These are phyloP conservation scores for Clarireedia sp. DNA, from an alignment of 2,329 filamentous ascomycete genomes.

Conservation along the genomic window DNA sequence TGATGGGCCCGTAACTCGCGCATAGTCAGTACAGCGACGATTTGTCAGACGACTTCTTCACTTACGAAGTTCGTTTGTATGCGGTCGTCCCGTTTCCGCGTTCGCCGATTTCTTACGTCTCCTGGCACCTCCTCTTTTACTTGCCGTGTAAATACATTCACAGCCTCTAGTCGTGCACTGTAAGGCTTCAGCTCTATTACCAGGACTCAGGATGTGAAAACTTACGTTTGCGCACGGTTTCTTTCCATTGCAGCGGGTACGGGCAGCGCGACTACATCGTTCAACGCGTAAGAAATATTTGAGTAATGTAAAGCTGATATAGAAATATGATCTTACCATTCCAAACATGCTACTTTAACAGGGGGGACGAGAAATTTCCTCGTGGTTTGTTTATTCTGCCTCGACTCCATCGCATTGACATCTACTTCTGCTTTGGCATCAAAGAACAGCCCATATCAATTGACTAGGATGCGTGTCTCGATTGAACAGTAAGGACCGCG, in stretches of 20 bases:
- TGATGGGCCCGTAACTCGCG: slow-evolving; percentile 3
- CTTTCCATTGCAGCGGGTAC: slow-evolving; percentile 41
- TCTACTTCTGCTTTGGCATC: no score
- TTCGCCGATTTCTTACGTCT: slow-evolving; percentile 17
- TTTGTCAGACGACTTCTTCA: not conserved
- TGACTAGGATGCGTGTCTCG: no score
- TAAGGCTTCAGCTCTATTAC: not conserved
- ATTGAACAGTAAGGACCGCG: no score
- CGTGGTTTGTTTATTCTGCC: not conserved
- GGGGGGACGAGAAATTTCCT: not conserved
- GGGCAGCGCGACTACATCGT: slow-evolving; percentile 34
- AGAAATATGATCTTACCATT: not conserved
- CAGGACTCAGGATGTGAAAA: not conserved
- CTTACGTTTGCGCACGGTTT: slow-evolving; percentile 37
- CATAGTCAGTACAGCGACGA: not conserved
- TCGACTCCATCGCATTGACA: no score
- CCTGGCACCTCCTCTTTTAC: slow-evolving; percentile 25
- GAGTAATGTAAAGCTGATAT: not conserved
- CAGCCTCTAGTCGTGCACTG: slow-evolving; percentile 27
- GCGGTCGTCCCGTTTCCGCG: not conserved
- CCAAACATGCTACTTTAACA: not conserved
- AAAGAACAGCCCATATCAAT: no score
- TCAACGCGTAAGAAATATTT: not conserved
- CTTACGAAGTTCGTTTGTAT: slow-evolving; percentile 5
- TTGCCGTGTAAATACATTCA: slow-evolving; percentile 25